Evolutionary conservation across 306 rosid species (phyloP), one percentile per base, ranked within the genome.

Genomic region (Alnus rubra): DNA sequence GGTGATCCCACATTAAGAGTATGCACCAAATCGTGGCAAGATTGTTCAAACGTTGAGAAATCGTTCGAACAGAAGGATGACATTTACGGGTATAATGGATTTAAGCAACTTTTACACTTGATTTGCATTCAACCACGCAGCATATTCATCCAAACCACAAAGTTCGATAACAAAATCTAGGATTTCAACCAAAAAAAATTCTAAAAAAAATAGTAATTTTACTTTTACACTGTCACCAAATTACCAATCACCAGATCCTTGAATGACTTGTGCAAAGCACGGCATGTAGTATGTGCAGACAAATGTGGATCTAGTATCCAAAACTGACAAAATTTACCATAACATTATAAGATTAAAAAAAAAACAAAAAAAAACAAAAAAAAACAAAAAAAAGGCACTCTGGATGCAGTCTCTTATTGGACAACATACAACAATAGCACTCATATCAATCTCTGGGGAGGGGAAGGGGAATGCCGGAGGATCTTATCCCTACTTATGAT

Each of bases 271-370:
- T 44, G 72, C 72, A 81, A 56, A 77, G 51, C 73, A 75, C 62
- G 72, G 58, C 51, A 47, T 75, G 19, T 70, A 50, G 78, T 49
- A 71, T 71, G 47, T 12, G 63, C 35, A 56, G 74, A 62, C 45
- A 39, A 30, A 44, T 35, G 42, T 44, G 31, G 58, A 49, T 71
- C 69, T 47, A 39, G 69, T n/a, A 42, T 52, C 45, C 76, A 79
- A 13, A 70, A 71, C 72, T 75, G 80, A 85, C 88, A 85, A 83
- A 87, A 85, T 76, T 82, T 86, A 79, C 80, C 73, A 56, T 37
- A 55, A 65, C 13, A 82, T 44, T 51, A 74, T 23, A 23, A 23
- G 28, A 23, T 23, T 23, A 23, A 23, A 23, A 23, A 23, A 23
- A 23, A 23, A 23, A 23, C 0, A 23, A 23, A 23, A 23, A 23